Evolutionary conservation across 2,329 filamentous ascomycete genomes (phyloP).

Genomic region (Colletotrichum orbiculare): DNA sequence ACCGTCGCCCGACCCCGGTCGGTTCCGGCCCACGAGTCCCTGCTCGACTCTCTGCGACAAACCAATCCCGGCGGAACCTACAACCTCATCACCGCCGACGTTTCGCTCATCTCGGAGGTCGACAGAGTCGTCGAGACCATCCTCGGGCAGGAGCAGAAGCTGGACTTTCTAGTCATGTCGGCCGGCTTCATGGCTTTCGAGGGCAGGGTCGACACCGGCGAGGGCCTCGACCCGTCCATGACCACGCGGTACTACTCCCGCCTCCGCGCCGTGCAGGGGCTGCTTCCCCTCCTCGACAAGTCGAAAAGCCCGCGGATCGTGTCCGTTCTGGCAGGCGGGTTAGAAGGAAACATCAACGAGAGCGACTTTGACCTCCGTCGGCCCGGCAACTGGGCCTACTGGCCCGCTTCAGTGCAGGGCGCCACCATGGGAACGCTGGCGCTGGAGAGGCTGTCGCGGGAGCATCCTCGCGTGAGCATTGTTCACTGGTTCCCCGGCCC

Average conservation of each 20-base stretch:
- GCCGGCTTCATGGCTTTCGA: conserved; percentile 45
- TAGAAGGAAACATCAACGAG: conserved; percentile 58
- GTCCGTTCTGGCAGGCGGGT: conserved; percentile 59
- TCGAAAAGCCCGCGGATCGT: conserved; percentile 57
- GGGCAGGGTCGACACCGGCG: conserved; percentile 59
- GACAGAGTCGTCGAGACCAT: conserved; percentile 61
- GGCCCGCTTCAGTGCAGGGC: conserved; percentile 55
- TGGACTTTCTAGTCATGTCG: conserved; percentile 61
- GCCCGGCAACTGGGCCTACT: conserved; percentile 47
- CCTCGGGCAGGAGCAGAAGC: conserved; percentile 50
- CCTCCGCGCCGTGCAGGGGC: conserved; percentile 65
- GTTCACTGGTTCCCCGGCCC: conserved; percentile 49
- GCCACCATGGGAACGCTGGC: conserved; percentile 61
- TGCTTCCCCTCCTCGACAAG: conserved; percentile 63
- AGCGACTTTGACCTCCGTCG: conserved; percentile 57
- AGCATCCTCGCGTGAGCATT: conserved; percentile 53
- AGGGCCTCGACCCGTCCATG: conserved; percentile 65
- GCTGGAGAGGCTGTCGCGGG: conserved; percentile 58
- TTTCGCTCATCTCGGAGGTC: conserved; percentile 61
- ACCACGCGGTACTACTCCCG: conserved; percentile 68
- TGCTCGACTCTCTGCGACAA: conserved; percentile 53
- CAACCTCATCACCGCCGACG: conserved; percentile 60
- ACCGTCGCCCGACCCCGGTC: conserved; percentile 58
- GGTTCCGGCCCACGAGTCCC: conserved; percentile 44
- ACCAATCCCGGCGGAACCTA: conserved; percentile 57